Evolutionary conservation across 2,329 filamentous ascomycete species (phyloP), one percentile per base, ranked within the genome.

Genomic region (Hymenoscyphus occultus): DNA sequence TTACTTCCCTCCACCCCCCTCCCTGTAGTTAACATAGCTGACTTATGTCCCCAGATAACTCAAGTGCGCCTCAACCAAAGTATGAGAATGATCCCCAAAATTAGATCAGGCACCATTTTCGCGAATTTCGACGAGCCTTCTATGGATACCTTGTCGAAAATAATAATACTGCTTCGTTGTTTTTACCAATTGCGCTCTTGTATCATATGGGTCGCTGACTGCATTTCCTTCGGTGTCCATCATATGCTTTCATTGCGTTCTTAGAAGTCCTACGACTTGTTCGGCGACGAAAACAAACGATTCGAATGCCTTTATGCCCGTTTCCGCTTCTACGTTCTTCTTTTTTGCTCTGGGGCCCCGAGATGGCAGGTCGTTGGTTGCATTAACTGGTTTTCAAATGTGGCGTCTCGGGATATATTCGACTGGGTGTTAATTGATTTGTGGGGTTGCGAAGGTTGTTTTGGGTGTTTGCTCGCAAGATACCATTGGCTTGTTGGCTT

Each of bases 181-280:
- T 69, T 63, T 64, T 64, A 68, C 56, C 61, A 63, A 62, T 65
- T 65, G 68, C 68, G 70, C 65, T 69, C 66, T 69, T 76, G 74
- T 76, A 76, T 71, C 74, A 76, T 76, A 76, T 71, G 74, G 73
- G 71, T 69, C 70, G 64, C 70, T 74, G 65, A 71, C 71, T 71
- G 70, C 71, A 73, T 71, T 73, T 71, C 63, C 64, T 67, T 72
- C 60, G 70, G 68, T 72, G 70, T 72, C 68, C 62, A 68, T 71
- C 63, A 65, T 67, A 66, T 67, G 67, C 54, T 70, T 70, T 70
- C 69, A 68, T 65, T 59, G 60, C 63, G 60, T 71, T 69, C 66
- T 70, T 73, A 73, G 71, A 73, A 67, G 68, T 72, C 69, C 59
- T 57, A 69, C 65, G 65, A 69, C 69, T 62, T 56, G 65, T 72